Percentiles rank a stretch among this genome's conserved stretches.
phyloP scores from a whole-genome alignment of 2,329 filamentous ascomycete species.

The Ophiosphaerella narmari region DNA sequence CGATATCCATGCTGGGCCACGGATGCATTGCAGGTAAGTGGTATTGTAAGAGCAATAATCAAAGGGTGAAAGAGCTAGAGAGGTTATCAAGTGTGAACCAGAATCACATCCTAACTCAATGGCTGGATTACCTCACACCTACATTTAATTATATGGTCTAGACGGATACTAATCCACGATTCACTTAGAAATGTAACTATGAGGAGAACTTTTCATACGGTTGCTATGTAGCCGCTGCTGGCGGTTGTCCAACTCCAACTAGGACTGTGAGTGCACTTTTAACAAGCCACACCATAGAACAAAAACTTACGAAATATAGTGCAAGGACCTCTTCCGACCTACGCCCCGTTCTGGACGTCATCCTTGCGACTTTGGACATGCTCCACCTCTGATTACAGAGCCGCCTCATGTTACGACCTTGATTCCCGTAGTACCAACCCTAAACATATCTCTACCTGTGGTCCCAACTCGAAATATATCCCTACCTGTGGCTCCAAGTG shows the following conservation, averaged over 20 bases:
- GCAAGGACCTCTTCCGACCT: slow-evolving; percentile 25
- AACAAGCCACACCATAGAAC: neutral
- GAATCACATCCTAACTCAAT: no score
- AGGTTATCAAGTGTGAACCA: no score
- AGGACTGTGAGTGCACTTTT: slow-evolving; percentile 22
- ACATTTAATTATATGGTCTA: neutral
- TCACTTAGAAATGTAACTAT: slow-evolving; percentile 31
- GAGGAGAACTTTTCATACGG: slow-evolving; percentile 36
- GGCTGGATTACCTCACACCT: no score
- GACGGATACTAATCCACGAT: slow-evolving; percentile 6
- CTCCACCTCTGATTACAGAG: slow-evolving; percentile 6
- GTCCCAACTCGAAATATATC: neutral
- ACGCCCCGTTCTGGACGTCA: slow-evolving; percentile 30
- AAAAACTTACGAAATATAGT: slow-evolving; percentile 16
- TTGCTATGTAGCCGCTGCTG: slow-evolving; percentile 34
- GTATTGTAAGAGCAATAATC: neutral
- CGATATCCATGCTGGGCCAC: slow-evolving; percentile 37
- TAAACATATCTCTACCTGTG: neutral
- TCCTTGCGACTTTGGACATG: slow-evolving; percentile 31
- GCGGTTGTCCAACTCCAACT: slow-evolving; percentile 35
- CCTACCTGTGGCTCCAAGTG: slow-evolving; percentile 4
- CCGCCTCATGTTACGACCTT: neutral
- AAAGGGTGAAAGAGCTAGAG: neutral
- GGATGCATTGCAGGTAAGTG: slow-evolving; percentile 33
- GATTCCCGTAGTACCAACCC: neutral